Conservation (phyloP, 2,329 filamentous ascomycete genomes). For the Coniella vitis region DNA sequence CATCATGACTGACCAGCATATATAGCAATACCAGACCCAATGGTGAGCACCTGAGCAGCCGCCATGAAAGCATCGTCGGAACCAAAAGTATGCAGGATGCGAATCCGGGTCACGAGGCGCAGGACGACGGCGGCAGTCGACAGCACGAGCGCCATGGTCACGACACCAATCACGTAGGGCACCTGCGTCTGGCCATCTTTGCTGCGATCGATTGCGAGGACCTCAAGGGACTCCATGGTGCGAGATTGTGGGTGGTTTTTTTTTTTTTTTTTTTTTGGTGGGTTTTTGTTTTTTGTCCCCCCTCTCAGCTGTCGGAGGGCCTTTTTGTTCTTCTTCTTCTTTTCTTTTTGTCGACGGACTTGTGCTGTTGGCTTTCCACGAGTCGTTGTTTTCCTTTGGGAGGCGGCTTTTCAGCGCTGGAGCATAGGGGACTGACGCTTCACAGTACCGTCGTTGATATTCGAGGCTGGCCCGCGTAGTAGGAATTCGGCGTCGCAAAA, state of each 20-base stretch:
- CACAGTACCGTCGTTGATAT: too few species aligned
- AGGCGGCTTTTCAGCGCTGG: too few species aligned
- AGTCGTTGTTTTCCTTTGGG: too few species aligned
- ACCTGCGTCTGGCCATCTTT: constrained; percentile 19
- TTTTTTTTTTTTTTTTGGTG: too few species aligned
- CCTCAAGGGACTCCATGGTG: neutral
- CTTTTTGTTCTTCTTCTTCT: too few species aligned
- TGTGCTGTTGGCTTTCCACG: too few species aligned
- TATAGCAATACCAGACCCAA: constrained; percentile 20
- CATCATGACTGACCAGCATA: constrained; percentile 18
- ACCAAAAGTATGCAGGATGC: constrained; percentile 20
- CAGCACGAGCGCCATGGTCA: constrained; percentile 19
- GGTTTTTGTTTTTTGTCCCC: too few species aligned
- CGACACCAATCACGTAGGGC: constrained; percentile 19
- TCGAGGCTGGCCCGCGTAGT: too few species aligned
- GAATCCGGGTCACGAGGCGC: constrained; percentile 19
- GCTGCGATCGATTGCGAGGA: constrained; percentile 14
- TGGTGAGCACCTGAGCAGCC: constrained; percentile 17
- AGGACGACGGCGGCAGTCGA: constrained; percentile 19
- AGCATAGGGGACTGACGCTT: too few species aligned
- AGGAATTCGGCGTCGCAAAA: too few species aligned
- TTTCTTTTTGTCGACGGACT: too few species aligned
- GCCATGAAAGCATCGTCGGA: constrained; percentile 21
- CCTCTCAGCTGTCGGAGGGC: too few species aligned
- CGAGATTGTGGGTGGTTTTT: neutral